phyloP scores from a whole-genome alignment of 139 green algal genomes.

The Haematococcus sp. region DNA sequence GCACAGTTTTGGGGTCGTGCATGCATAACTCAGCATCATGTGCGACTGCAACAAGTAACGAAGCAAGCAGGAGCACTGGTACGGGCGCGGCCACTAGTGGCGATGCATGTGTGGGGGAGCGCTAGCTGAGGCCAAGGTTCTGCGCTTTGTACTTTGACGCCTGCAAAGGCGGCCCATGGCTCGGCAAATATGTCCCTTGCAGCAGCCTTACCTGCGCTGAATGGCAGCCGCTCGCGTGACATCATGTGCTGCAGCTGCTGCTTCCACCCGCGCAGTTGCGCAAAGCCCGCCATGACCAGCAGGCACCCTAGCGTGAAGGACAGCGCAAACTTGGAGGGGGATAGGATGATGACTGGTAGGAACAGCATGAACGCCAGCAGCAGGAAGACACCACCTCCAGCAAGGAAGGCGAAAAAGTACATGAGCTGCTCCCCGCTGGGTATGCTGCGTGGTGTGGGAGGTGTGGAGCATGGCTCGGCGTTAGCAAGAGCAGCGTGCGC shows the following conservation, averaged over 20 bases:
- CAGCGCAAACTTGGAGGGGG: conserved; percentile 93
- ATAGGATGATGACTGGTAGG: conserved; percentile 86
- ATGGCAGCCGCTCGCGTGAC: conserved; percentile 71
- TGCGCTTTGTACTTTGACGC: no score
- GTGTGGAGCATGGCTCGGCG: neutral
- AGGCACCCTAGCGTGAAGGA: conserved; percentile 85
- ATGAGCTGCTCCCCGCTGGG: conserved; percentile 39
- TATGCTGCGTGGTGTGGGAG: conserved; percentile 29
- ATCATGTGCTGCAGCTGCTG: conserved; percentile 85
- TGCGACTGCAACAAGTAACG: no score
- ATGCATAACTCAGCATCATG: no score
- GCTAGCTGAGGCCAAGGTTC: no score
- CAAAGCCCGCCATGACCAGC: conserved; percentile 74
- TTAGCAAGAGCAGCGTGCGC: neutral
- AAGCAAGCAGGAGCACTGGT: no score
- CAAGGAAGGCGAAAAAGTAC: conserved; percentile 57
- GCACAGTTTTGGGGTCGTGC: no score
- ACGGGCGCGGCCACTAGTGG: no score
- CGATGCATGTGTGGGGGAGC: no score
- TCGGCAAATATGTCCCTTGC: no score
- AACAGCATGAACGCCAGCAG: conserved; percentile 86
- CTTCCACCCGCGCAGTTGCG: conserved; percentile 76
- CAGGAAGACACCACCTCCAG: conserved; percentile 71
- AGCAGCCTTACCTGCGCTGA: conserved; percentile 70
- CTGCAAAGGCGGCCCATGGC: no score